These are phyloP conservation scores for Aspergillus avenaceus DNA, from an alignment of 495 filamentous ascomycete species.

Conservation along the genomic window DNA sequence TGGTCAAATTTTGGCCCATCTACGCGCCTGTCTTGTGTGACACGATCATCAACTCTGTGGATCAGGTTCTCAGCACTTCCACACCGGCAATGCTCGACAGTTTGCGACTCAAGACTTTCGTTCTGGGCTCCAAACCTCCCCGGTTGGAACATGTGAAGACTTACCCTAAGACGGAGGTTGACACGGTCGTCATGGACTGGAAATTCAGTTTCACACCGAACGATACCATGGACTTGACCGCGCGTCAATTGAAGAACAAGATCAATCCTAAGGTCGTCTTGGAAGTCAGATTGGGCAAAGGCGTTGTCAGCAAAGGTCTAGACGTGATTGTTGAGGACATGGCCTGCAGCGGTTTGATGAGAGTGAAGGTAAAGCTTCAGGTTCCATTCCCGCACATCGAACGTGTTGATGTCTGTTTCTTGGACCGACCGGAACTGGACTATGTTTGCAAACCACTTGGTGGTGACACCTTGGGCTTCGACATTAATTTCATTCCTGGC, in stretches of 20 bases:
- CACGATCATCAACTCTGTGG: conserved; percentile 86
- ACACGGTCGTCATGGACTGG: conserved; percentile 98
- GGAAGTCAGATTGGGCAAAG: conserved; percentile 90
- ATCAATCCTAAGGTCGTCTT: conserved; percentile 95
- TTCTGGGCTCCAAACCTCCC: conserved; percentile 90
- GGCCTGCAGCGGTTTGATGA: conserved; percentile 89
- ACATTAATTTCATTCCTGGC: conserved; percentile 98
- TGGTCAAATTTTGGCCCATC: conserved; percentile 99
- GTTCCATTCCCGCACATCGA: conserved; percentile 94
- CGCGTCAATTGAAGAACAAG: conserved; percentile 85
- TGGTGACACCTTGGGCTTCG: conserved; percentile 91
- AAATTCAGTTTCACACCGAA: conserved; percentile 98
- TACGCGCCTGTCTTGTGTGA: conserved; percentile 90
- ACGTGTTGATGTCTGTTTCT: conserved; percentile 84
- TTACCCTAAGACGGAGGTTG: conserved; percentile 92
- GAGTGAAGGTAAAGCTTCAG: conserved; percentile 95
- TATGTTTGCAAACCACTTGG: conserved; percentile 97
- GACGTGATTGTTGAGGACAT: conserved; percentile 98
- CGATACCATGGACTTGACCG: conserved; percentile 86
- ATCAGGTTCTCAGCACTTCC: conserved; percentile 87
- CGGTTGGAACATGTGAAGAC: conserved; percentile 97
- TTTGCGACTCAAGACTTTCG: conserved; percentile 84
- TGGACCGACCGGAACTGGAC: conserved; percentile 73
- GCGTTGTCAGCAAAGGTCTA: conserved; percentile 89
- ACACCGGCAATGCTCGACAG: conserved; percentile 93